Conservation (phyloP, 116 monocot species). For the Dioscorea cayenensis region DNA sequence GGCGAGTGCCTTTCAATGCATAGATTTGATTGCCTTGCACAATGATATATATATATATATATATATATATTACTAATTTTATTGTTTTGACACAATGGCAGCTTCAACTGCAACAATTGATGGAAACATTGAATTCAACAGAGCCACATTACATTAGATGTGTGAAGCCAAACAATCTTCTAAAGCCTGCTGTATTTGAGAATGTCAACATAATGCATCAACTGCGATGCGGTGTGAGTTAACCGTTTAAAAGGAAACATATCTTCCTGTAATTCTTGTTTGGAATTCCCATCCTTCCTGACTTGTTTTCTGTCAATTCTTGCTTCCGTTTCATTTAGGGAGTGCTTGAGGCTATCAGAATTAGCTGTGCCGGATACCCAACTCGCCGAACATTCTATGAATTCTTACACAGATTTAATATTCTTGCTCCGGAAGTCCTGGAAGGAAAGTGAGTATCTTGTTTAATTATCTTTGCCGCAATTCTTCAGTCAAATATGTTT, state of each 20-base stretch:
- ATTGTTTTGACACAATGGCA: constrained; percentile 22
- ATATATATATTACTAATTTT: background rate
- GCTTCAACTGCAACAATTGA: constrained; percentile 84
- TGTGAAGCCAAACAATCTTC: constrained; percentile 93
- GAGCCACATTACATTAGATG: constrained; percentile 99
- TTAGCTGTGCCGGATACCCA: constrained; percentile 98
- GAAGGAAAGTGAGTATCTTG: constrained; percentile 71
- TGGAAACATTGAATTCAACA: constrained; percentile 97
- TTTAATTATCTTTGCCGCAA: background rate
- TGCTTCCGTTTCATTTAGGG: constrained; percentile 39
- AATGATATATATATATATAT: background rate
- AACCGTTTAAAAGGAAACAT: constrained; percentile 9
- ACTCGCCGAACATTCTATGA: constrained; percentile 92
- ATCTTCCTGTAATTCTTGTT: background rate
- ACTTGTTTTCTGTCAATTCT: background rate
- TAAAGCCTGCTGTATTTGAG: constrained; percentile 92
- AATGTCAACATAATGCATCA: constrained; percentile 97
- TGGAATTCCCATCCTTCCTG: background rate
- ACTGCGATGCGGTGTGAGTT: constrained; percentile 96
- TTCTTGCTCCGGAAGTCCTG: constrained; percentile 80
- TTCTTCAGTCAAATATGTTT: background rate
- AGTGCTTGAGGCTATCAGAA: constrained; percentile 97
- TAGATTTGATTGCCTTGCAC: background rate
- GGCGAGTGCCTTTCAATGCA: constrained; percentile 21
- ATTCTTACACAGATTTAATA: constrained; percentile 81